phyloP scores from a whole-genome alignment of 768 basidiomycete species.

The Agaricus sinodeliciosus region DNA sequence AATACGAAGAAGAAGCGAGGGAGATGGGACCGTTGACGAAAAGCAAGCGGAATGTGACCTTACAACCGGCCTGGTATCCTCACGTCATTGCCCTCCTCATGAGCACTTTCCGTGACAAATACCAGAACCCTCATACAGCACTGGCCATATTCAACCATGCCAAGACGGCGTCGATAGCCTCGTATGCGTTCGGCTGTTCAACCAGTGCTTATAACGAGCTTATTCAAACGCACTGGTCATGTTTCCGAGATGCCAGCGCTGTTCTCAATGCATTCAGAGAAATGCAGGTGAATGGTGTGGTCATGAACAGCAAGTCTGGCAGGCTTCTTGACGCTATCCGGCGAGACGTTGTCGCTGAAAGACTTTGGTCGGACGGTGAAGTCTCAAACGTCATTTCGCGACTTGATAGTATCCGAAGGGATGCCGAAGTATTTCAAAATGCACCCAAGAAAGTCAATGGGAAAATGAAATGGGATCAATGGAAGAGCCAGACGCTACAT shows the following conservation, averaged over 20 bases:
- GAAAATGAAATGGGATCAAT: constrained; percentile 29
- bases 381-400: constrained; percentile 23
- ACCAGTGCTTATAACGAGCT: constrained; percentile 86
- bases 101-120: constrained; percentile 70
- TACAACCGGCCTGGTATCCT: constrained; percentile 66
- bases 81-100: constrained; percentile 74
- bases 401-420: constrained; percentile 7
- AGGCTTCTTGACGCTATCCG: constrained; percentile 57
- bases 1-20: constrained; percentile 42
- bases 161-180: constrained; percentile 63
- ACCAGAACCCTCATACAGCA: constrained; percentile 72
- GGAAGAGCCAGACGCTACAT: constrained; percentile 36
- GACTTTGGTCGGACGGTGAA: constrained; percentile 46
- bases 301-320: constrained; percentile 53
- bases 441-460: constrained; percentile 2
- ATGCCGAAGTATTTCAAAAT: neutral
- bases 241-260: constrained; percentile 76
- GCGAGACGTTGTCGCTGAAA: constrained; percentile 51
- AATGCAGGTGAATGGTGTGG: constrained; percentile 77
- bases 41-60: constrained; percentile 23
- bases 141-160: constrained; percentile 81
- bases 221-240: constrained; percentile 77
- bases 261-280: constrained; percentile 70
- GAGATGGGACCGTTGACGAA: constrained; percentile 20
- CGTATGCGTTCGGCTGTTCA: constrained; percentile 87